These are phyloP conservation scores for Mucor piriformis DNA, from an alignment of 371 early-diverging fungal species.

Conservation along the genomic window DNA sequence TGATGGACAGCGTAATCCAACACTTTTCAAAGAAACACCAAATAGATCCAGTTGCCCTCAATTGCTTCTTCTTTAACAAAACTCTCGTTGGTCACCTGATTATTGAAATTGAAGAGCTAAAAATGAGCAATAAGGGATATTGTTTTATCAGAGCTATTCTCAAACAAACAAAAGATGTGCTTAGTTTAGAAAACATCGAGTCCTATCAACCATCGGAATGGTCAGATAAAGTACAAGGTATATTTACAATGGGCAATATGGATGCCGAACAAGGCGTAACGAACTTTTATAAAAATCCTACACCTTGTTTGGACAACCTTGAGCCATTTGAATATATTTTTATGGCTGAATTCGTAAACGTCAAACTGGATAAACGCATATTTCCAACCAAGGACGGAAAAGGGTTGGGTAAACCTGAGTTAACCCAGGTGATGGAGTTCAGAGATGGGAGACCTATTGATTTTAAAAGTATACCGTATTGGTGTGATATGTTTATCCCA, in stretches of 20 bases:
- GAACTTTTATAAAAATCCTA: too few relatives aligned
- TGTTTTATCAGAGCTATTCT: constrained; percentile 34
- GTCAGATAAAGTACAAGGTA: constrained; percentile 32
- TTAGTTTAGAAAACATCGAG: constrained; percentile 2
- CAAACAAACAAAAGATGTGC: constrained; percentile 35
- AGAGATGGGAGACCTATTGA: constrained; percentile 41
- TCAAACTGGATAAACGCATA: constrained; percentile 8
- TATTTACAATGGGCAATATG: constrained; percentile 52
- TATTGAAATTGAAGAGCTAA: constrained; percentile 40
- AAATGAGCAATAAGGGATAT: constrained; percentile 46
- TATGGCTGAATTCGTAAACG: neutral
- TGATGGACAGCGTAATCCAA: constrained; percentile 36
- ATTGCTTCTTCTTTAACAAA: constrained; percentile 47
- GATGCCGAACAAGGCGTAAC: constrained; percentile 40
- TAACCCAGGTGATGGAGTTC: constrained; percentile 34
- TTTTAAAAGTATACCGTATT: constrained; percentile 43
- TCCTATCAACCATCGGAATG: constrained; percentile 30
- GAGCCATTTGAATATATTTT: too few relatives aligned
- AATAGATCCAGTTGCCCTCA: constrained; percentile 45
- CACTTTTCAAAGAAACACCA: constrained; percentile 35
- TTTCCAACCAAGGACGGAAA: neutral
- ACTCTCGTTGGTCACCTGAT: constrained; percentile 32
- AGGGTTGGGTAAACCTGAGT: constrained; percentile 36
- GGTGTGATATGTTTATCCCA: constrained; percentile 49
- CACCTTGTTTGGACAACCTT: too few relatives aligned